A percentile compares a stretch with the other conserved stretches of the same genome.
These are phyloP conservation scores for Groenewaldozyma auringiensis DNA, from an alignment of 1,139 yeast genomes.

Conservation along the genomic window DNA sequence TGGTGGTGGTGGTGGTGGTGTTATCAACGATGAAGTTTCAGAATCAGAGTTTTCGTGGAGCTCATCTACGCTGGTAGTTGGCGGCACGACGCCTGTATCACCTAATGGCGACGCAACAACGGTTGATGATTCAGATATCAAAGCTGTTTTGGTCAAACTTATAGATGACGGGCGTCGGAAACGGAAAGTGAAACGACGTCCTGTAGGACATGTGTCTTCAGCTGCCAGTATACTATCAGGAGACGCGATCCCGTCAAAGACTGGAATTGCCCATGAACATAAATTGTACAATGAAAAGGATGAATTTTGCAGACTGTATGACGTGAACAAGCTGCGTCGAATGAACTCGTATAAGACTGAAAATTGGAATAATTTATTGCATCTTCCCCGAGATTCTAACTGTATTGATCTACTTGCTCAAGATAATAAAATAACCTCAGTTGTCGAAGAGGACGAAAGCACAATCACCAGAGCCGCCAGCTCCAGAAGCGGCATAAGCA, in stretches of 20 bases:
- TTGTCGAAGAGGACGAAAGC: not conserved
- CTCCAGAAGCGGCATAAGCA: not conserved
- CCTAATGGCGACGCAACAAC: not conserved
- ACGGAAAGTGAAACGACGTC: not conserved
- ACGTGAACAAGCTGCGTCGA: not conserved
- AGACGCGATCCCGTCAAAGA: not conserved
- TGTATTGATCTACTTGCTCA: not conserved
- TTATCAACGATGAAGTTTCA: not conserved
- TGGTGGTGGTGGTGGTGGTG: not conserved
- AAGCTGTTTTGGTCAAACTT: not conserved
- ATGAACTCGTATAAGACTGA: slow-evolving; percentile 1
- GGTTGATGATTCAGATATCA: not conserved
- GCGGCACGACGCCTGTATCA: not conserved
- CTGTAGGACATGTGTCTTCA: no score
- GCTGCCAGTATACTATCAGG: no score
- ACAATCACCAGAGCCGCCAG: not conserved
- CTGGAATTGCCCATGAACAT: not conserved
- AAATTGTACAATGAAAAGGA: slow-evolving; percentile 1
- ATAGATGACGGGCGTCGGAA: not conserved
- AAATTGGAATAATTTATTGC: slow-evolving; percentile 1
- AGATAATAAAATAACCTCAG: not conserved
- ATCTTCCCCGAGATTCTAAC: not conserved
- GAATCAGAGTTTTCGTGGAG: slow-evolving; percentile 3
- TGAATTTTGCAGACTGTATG: not conserved
- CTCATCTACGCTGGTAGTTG: slow-evolving; percentile 1